phyloP scores from a whole-genome alignment of 1,284 basidiomycete genomes.

The Caloboletus firmus region DNA sequence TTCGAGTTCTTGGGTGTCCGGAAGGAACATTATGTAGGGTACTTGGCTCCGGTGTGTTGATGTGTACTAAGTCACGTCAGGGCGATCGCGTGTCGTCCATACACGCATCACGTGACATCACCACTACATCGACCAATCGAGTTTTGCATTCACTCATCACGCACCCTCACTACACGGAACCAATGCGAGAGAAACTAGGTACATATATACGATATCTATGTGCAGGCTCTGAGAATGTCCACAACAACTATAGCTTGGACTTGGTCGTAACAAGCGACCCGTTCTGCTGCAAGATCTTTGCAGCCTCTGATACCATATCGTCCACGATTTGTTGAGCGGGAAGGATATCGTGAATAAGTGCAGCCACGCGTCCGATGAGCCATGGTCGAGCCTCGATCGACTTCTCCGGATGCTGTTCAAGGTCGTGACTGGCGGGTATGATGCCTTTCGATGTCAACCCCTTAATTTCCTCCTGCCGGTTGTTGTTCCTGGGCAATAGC shows the following conservation, averaged over 20 bases:
- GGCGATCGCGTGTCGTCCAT: background rate
- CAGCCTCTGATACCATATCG: conserved; percentile 75
- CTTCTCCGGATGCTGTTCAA: conserved; percentile 77
- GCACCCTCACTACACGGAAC: background rate
- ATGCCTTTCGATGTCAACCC: conserved; percentile 75
- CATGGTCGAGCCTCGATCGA: conserved; percentile 55
- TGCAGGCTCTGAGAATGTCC: background rate
- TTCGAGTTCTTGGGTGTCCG: conserved; percentile 22
- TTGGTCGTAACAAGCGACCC: conserved; percentile 40
- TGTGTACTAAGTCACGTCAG: too few relatives aligned
- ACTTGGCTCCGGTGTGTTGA: background rate
- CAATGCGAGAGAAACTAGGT: background rate
- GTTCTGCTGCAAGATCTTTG: conserved; percentile 43
- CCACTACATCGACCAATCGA: too few relatives aligned
- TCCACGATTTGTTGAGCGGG: conserved; percentile 83
- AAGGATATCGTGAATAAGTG: conserved; percentile 69
- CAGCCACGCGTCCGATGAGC: conserved; percentile 80
- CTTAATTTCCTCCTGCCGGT: conserved; percentile 73
- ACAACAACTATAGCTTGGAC: conserved; percentile 40
- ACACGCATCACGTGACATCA: conserved; percentile 10
- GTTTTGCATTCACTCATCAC: background rate
- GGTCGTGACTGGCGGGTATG: conserved; percentile 69
- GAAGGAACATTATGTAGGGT: conserved; percentile 10
- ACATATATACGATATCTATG: background rate
- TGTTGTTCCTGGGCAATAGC: conserved; percentile 49